These are phyloP conservation scores for Chaetothyriales sp. DNA, from an alignment of 2,329 filamentous ascomycete genomes.

Conservation along the genomic window DNA sequence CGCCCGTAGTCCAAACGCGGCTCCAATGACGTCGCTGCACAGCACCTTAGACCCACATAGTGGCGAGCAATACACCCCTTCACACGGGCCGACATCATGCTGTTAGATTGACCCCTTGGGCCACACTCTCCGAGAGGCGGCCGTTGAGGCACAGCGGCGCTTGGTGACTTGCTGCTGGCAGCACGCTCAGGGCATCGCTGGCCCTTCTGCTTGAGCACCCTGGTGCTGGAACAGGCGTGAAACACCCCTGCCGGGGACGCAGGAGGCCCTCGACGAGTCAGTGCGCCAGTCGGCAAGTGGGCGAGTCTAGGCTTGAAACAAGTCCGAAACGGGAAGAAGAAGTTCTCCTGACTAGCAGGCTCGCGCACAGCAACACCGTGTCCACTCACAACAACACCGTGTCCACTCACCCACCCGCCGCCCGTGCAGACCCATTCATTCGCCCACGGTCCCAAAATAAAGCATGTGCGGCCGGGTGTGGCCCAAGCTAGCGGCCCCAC, in stretches of 20 bases:
- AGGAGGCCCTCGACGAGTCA: not conserved
- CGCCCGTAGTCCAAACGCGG: not conserved
- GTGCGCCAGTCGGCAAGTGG: too few relatives aligned
- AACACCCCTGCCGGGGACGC: not conserved
- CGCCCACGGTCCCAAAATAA: too few relatives aligned
- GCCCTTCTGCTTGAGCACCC: not conserved
- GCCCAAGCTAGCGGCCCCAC: too few relatives aligned
- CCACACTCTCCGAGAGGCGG: not conserved
- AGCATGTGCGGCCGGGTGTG: too few relatives aligned
- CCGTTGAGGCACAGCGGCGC: too few relatives aligned
- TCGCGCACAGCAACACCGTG: not conserved
- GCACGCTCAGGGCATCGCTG: not conserved
- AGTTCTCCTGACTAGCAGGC: not conserved
- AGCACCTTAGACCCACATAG: not conserved
- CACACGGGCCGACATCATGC: not conserved
- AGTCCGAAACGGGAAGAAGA: not conserved
- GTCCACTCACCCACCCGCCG: too few relatives aligned
- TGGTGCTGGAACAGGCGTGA: not conserved
- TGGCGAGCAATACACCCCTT: not conserved
- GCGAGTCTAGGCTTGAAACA: not conserved
- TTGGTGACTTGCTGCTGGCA: not conserved
- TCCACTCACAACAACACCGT: not conserved
- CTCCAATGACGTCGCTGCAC: not conserved
- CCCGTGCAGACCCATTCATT: too few relatives aligned
- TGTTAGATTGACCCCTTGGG: not conserved